phyloP scores from a whole-genome alignment of 208 protist genomes.

The Vickermania ingenoplastis region DNA sequence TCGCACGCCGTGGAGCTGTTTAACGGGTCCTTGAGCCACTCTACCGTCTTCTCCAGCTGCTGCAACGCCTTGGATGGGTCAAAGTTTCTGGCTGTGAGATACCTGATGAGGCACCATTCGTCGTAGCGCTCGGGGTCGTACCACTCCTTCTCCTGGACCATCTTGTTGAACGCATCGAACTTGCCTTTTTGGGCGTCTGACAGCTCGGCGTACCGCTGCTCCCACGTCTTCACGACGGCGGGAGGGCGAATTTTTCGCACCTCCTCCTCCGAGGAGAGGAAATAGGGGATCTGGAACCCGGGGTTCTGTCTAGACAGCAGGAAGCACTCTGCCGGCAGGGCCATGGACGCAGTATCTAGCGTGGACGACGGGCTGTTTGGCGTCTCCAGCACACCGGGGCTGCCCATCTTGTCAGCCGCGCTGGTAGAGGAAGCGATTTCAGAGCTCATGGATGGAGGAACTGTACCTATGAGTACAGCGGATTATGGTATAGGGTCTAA shows the following conservation, averaged over 20 bases:
- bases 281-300: slow-evolving; percentile 75
- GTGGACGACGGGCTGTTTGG: slow-evolving; percentile 8
- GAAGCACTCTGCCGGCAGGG: slow-evolving; percentile 53
- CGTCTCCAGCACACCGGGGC: no score
- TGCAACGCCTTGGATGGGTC: slow-evolving; percentile 41
- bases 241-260: slow-evolving; percentile 57
- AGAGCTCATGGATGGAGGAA: no score
- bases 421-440: no score
- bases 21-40: slow-evolving; percentile 56
- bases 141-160: slow-evolving; percentile 40
- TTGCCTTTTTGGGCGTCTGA: slow-evolving; percentile 21
- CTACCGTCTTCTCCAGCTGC: slow-evolving; percentile 59
- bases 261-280: slow-evolving; percentile 40
- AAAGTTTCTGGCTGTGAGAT: slow-evolving; percentile 63
- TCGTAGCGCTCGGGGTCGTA: slow-evolving; percentile 44
- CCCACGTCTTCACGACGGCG: slow-evolving; percentile 61
- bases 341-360: no score
- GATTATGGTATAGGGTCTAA: no score
- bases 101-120: slow-evolving; percentile 57
- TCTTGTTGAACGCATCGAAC: slow-evolving; percentile 23
- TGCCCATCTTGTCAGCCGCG: no score
- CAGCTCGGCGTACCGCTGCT: slow-evolving; percentile 52
- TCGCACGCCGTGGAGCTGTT: slow-evolving; percentile 48
- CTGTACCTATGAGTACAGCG: no score
- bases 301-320: slow-evolving; percentile 60